These are phyloP conservation scores for Tothia fuscella DNA, from an alignment of 2,329 filamentous ascomycete species.

Conservation along the genomic window DNA sequence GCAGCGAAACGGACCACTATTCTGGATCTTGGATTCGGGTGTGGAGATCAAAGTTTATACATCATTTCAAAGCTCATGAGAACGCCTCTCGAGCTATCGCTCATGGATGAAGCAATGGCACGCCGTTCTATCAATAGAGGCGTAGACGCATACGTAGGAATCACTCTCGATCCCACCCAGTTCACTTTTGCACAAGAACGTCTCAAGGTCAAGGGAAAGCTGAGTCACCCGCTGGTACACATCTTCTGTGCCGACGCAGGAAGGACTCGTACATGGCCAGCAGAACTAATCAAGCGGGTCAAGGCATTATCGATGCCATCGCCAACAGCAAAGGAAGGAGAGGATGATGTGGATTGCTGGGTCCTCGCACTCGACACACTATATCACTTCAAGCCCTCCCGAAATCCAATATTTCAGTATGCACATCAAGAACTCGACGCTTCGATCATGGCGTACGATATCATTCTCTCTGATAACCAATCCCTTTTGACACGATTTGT, in stretches of 20 bases:
- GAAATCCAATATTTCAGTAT: slow-evolving; percentile 34
- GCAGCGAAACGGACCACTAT: slow-evolving; percentile 16
- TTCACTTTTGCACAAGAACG: slow-evolving; percentile 23
- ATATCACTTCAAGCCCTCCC: slow-evolving; percentile 45
- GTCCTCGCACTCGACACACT: slow-evolving; percentile 44
- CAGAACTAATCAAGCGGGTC: slow-evolving; percentile 15
- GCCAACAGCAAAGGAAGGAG: background rate
- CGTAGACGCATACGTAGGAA: slow-evolving; percentile 43
- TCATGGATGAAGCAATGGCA: background rate
- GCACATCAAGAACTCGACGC: slow-evolving; percentile 32
- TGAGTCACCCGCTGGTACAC: slow-evolving; percentile 16
- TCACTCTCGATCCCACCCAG: slow-evolving; percentile 39
- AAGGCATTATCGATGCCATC: slow-evolving; percentile 1
- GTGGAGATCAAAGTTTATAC: slow-evolving; percentile 44
- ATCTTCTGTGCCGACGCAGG: slow-evolving; percentile 41
- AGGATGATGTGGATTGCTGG: slow-evolving; percentile 28
- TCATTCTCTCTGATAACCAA: slow-evolving; percentile 26
- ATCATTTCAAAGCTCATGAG: slow-evolving; percentile 21
- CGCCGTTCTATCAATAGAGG: too few species aligned
- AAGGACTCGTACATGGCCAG: slow-evolving; percentile 32
- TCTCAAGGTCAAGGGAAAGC: slow-evolving; percentile 2
- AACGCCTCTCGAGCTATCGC: background rate
- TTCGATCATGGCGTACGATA: slow-evolving; percentile 44
- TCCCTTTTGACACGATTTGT: slow-evolving; percentile 18
- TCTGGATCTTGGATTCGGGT: slow-evolving; percentile 47